Evolutionary conservation across 768 basidiomycete species (phyloP), one percentile per base, ranked within the genome.

Genomic region (Leccinum subtestaceum): DNA sequence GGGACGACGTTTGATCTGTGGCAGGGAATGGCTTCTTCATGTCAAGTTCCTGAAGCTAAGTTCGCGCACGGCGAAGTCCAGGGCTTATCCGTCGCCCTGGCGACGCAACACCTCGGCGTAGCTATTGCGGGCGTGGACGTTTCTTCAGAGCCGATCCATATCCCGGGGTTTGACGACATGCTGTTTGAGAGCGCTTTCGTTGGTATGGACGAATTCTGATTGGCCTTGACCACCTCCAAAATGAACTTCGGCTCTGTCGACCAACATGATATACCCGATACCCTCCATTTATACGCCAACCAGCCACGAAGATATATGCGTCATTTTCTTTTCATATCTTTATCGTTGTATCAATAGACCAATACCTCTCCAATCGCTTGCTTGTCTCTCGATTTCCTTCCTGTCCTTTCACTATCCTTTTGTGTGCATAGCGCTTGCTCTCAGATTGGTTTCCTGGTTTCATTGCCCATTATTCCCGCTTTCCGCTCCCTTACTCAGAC

Each of bases 1-100:
- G 55, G 48, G 0, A 2, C 51, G 7, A 12, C 52, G 3, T 71
- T 66, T 19, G 65, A 72, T 5, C 36, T 62, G 23, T 71, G 70
- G 70, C 61, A 56, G 0, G 67, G 69, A 10, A 43, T 43, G 1
- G 3, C 54, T 3, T 9, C 52, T 9, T 17, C 55, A 1, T 66
- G 43, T 46, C 46, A 57, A 2, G 19, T 5, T 2, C 3, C 52
- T 0, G 65, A 63, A 2, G 27, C 29, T 25, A 67, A 66, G 50
- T 0, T 21, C 3, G 3, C 21, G 0, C n/a, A n/a, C 5, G 25
- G 52, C 2, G 56, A 66, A 4, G 9, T 59, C 17, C 51, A 4
- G 9, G 61, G 34, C 12, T 15, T 7, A 27, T 27, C 27, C 27
- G 27, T 27, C 1, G 2, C 34, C 23, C 8, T 64, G 36, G 15